These are phyloP conservation scores for Skeletonema potamos DNA, from an alignment of 108 stramenopile species.

Conservation along the genomic window DNA sequence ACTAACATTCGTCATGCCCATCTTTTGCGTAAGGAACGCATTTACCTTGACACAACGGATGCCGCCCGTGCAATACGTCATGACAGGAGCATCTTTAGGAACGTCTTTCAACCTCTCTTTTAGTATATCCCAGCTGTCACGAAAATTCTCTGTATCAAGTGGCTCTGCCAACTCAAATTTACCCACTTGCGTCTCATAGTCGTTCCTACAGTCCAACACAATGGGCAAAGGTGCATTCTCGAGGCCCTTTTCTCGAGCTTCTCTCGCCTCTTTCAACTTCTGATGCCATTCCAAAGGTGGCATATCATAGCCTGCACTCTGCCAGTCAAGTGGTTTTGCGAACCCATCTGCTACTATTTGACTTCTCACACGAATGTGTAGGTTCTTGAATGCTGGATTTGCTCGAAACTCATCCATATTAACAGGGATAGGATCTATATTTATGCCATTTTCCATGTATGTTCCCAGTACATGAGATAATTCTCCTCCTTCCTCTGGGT, in stretches of 20 bases:
- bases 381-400: conserved; percentile 81
- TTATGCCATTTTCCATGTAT: conserved; percentile 90
- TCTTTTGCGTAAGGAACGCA: conserved; percentile 90
- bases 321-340: conserved; percentile 82
- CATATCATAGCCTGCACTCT: conserved; percentile 88
- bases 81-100: conserved; percentile 89
- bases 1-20: conserved; percentile 92
- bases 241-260: conserved; percentile 2
- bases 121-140: conserved; percentile 88
- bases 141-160: conserved; percentile 87
- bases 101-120: conserved; percentile 73
- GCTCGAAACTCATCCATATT: conserved; percentile 63
- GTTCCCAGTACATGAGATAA: conserved; percentile 48
- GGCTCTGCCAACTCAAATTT: conserved; percentile 89
- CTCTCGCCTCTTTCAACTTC: conserved; percentile 70
- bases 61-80: conserved; percentile 93
- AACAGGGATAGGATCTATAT: conserved; percentile 80
- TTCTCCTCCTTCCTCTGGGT: conserved; percentile 9
- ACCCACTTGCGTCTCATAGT: conserved; percentile 93
- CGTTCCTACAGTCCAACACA: conserved; percentile 85
- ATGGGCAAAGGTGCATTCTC: conserved; percentile 45
- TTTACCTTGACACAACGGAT: conserved; percentile 95
- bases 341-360: conserved; percentile 98
- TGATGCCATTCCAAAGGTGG: conserved; percentile 94
- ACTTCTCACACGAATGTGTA: conserved; percentile 86